Percentiles rank a stretch among this genome's conserved stretches.
phyloP scores from a whole-genome alignment of 371 early-diverging fungal species.

The Umbelopsis sp. region DNA sequence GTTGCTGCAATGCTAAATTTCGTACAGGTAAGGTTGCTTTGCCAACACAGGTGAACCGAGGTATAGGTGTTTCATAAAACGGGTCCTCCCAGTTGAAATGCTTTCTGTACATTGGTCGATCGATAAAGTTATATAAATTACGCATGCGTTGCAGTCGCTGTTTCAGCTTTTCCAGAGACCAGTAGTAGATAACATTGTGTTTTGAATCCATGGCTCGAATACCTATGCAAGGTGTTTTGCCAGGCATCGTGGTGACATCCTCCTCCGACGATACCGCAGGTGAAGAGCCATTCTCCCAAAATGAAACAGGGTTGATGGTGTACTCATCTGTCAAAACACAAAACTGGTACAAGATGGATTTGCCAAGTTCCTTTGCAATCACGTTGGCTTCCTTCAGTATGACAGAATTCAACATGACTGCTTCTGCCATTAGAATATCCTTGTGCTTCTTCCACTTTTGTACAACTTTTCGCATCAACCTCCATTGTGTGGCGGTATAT shows the following conservation, averaged over 20 bases:
- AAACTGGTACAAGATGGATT: constrained; percentile 79
- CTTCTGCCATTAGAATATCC: constrained; percentile 70
- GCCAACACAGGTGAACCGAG: constrained; percentile 65
- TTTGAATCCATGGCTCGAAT: constrained; percentile 71
- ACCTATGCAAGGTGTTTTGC: constrained; percentile 57
- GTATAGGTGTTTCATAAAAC: constrained; percentile 65
- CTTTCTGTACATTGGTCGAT: constrained; percentile 61
- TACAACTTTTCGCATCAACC: constrained; percentile 20
- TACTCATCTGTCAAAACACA: constrained; percentile 62
- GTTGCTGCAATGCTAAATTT: constrained; percentile 53
- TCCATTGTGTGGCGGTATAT: constrained; percentile 10
- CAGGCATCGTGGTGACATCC: constrained; percentile 33
- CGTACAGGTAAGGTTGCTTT: constrained; percentile 54
- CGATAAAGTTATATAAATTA: constrained; percentile 67
- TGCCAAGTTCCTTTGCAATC: constrained; percentile 75
- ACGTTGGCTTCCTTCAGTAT: constrained; percentile 84
- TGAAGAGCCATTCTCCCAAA: constrained; percentile 61
- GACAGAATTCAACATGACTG: constrained; percentile 63
- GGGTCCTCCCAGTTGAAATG: constrained; percentile 69
- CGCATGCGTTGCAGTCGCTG: constrained; percentile 73
- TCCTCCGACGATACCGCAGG: constrained; percentile 34
- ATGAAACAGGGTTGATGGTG: constrained; percentile 51
- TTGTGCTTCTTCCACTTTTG: constrained; percentile 64
- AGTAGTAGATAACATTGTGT: constrained; percentile 68
- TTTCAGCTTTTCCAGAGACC: constrained; percentile 70